phyloP scores from a whole-genome alignment of 2,329 filamentous ascomycete species.

The Cladophialophora psammophila region DNA sequence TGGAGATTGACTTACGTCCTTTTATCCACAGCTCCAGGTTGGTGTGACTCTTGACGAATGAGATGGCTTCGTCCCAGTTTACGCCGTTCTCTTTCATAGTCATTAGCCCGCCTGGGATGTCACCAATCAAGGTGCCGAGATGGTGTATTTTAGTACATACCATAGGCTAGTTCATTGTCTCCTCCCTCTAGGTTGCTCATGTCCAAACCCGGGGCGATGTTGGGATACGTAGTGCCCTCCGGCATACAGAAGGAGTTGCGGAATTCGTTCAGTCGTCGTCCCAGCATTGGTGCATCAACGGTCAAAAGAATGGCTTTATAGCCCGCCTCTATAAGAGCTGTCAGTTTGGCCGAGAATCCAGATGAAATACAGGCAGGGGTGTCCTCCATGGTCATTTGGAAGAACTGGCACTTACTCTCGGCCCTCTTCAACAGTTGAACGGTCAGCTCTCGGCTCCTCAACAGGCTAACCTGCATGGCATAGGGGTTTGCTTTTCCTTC shows the following conservation, averaged over 20 bases:
- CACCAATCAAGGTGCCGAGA: not conserved
- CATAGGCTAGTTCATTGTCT: conserved; percentile 22
- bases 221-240: conserved; percentile 38
- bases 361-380: not conserved
- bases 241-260: conserved; percentile 57
- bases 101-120: not conserved
- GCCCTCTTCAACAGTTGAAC: conserved; percentile 52
- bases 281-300: conserved; percentile 63
- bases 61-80: conserved; percentile 60
- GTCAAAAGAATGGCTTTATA: conserved; percentile 64
- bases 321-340: conserved; percentile 48
- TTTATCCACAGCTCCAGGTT: conserved; percentile 40
- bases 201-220: conserved; percentile 27
- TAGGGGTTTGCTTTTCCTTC: conserved; percentile 46
- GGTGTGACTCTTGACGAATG: conserved; percentile 55
- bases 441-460: conserved; percentile 47
- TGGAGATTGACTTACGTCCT: conserved; percentile 40
- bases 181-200: conserved; percentile 28
- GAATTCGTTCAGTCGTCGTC: conserved; percentile 61
- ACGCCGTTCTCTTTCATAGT: conserved; percentile 47
- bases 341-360: not conserved
- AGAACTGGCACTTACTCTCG: conserved; percentile 47
- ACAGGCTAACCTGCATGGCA: conserved; percentile 28
- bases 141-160: not conserved
- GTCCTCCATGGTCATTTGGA: not conserved